phyloP scores from a whole-genome alignment of 176 grass and related monocot species.

The Aegilops umbellulata region DNA sequence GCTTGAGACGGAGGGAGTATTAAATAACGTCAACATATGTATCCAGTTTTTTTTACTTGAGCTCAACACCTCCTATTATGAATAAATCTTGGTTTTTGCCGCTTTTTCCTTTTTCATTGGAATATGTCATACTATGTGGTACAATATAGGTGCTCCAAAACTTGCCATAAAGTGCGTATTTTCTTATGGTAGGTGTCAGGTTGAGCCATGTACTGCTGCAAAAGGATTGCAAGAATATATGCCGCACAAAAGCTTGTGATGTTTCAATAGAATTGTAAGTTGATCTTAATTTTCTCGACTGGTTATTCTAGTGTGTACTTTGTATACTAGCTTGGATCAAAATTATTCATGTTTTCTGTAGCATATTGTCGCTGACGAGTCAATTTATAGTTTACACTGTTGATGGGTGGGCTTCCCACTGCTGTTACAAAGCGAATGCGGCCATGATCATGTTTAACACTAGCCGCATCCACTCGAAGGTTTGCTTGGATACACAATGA shows the following conservation, averaged over 20 bases:
- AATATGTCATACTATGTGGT: background rate
- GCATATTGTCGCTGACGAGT: background rate
- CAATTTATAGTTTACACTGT: background rate
- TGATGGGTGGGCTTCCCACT: background rate
- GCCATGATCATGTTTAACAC: background rate
- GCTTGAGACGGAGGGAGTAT: background rate
- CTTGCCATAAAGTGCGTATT: background rate
- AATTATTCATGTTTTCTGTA: background rate
- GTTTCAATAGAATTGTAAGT: slow-evolving; percentile 47
- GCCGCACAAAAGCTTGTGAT: slow-evolving; percentile 43
- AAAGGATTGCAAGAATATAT: slow-evolving; percentile 44
- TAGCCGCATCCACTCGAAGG: slow-evolving; percentile 3
- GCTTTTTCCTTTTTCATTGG: background rate
- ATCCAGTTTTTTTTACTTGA: background rate
- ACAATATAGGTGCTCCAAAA: background rate
- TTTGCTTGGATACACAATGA: background rate
- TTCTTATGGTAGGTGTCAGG: slow-evolving; percentile 16
- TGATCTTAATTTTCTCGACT: background rate
- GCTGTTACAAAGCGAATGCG: background rate
- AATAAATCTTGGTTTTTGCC: background rate
- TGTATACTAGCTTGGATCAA: background rate
- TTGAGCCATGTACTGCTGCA: slow-evolving; percentile 38
- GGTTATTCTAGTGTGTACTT: slow-evolving; percentile 6
- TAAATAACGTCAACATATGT: background rate
- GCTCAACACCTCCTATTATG: background rate